These are phyloP conservation scores for Tephrocybe rancida DNA, from an alignment of 768 basidiomycete species.

Conservation along the genomic window DNA sequence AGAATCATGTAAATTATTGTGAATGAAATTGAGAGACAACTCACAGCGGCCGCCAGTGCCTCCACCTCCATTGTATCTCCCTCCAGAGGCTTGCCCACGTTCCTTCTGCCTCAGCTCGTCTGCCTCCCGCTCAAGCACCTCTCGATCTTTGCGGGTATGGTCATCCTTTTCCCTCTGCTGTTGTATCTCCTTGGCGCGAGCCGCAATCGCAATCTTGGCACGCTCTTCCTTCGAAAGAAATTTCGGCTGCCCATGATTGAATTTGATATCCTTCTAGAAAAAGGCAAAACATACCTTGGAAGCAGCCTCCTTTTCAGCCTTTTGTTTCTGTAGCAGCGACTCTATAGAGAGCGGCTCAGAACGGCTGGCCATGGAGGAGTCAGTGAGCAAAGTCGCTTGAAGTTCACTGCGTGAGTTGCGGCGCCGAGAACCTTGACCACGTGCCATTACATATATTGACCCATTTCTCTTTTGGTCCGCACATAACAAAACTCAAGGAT, in stretches of 20 bases:
- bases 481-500: not conserved
- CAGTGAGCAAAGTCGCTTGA: not conserved
- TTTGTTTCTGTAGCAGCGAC: slow-evolving; percentile 82
- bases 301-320: slow-evolving; percentile 85
- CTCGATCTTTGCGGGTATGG: slow-evolving; percentile 58
- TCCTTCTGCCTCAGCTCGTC: slow-evolving; percentile 64
- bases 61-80: slow-evolving; percentile 36
- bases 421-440: not conserved
- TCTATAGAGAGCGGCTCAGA: slow-evolving; percentile 88
- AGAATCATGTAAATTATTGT: slow-evolving; percentile 15
- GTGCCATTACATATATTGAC: not conserved
- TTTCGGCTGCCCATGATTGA: slow-evolving; percentile 67
- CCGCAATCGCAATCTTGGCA: slow-evolving; percentile 84
- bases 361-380: slow-evolving; percentile 31
- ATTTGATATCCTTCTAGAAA: not conserved
- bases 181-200: slow-evolving; percentile 81
- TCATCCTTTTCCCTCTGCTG: slow-evolving; percentile 73
- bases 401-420: no score
- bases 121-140: slow-evolving; percentile 75
- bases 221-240: slow-evolving; percentile 94
- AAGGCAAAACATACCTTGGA: slow-evolving; percentile 62
- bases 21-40: slow-evolving; percentile 18
- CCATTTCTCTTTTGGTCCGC: not conserved
- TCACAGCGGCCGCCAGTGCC: slow-evolving; percentile 34
- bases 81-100: slow-evolving; percentile 34